Percentiles rank a stretch among this genome's conserved stretches.
Evolutionary conservation across 345 rosid genomes (phyloP).

Genomic region (Jatropha curcas): DNA sequence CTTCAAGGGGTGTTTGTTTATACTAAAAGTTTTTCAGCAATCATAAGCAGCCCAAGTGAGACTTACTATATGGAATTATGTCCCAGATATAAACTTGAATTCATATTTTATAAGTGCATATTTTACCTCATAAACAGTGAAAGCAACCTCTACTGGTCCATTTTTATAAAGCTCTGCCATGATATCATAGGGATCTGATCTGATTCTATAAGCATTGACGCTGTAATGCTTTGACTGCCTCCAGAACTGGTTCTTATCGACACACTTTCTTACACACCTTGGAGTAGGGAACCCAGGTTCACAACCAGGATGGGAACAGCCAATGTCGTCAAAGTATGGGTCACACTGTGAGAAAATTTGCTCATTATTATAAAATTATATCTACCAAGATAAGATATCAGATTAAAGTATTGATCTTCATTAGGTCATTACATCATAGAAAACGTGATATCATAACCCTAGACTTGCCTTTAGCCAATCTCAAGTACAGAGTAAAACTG

Average conservation of each 20-base stretch:
- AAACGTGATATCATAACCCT: neutral
- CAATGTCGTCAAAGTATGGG: constrained; percentile 81
- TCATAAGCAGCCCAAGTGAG: too few relatives aligned
- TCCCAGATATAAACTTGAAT: neutral
- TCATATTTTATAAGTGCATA: neutral
- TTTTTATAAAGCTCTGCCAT: constrained; percentile 87
- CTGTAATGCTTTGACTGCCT: constrained; percentile 72
- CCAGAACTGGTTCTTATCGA: constrained; percentile 71
- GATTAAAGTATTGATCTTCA: constrained; percentile 1
- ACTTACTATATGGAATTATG: too few relatives aligned
- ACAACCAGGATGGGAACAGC: constrained; percentile 98
- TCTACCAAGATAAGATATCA: constrained; percentile 6
- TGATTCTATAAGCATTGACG: constrained; percentile 64
- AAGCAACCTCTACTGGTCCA: constrained; percentile 95
- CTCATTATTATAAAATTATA: constrained; percentile 9
- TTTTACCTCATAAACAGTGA: constrained; percentile 86
- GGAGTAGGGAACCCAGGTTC: constrained; percentile 91
- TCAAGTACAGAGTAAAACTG: neutral
- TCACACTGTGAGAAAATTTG: constrained; percentile 57
- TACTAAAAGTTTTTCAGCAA: too few relatives aligned
- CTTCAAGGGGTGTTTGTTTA: too few relatives aligned
- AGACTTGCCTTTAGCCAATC: neutral
- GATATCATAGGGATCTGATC: constrained; percentile 60
- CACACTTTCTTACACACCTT: constrained; percentile 70
- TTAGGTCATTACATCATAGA: neutral